Conservation (phyloP, 2,329 filamentous ascomycete species). For the Periglandula ipomoeae region DNA sequence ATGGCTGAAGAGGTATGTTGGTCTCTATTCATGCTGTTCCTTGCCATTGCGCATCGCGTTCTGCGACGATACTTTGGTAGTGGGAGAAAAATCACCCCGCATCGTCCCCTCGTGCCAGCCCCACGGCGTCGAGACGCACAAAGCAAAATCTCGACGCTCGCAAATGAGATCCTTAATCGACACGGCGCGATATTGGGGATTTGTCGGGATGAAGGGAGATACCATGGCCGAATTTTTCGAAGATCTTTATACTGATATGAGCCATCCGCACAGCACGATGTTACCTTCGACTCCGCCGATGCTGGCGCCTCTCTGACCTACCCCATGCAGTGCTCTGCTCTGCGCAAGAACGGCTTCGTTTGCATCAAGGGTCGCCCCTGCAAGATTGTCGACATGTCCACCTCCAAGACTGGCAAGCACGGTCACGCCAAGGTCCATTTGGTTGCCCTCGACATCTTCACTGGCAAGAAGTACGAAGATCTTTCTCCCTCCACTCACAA, state of each 20-base stretch:
- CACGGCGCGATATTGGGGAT: neutral
- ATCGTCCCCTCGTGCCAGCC: constrained; percentile 27
- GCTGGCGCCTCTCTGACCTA: constrained; percentile 90
- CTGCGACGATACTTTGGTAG: constrained; percentile 14
- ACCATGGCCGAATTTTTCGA: neutral
- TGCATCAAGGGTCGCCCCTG: constrained; percentile 98
- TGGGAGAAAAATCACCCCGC: constrained; percentile 37
- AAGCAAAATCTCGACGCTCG: constrained; percentile 8
- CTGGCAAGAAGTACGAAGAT: constrained; percentile 98
- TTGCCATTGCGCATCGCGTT: constrained; percentile 17
- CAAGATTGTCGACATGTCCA: constrained; percentile 99
- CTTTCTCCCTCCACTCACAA: constrained; percentile 95
- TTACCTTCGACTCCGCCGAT: constrained; percentile 83
- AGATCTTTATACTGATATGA: constrained; percentile 10
- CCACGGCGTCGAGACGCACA: constrained; percentile 19
- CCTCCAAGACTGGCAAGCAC: constrained; percentile 99
- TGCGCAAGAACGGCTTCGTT: constrained; percentile 99
- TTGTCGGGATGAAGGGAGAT: neutral
- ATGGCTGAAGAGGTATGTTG: constrained; percentile 50
- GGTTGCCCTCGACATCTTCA: constrained; percentile 98
- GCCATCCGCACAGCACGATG: constrained; percentile 46
- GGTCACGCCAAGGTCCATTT: constrained; percentile 99
- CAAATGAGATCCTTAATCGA: neutral
- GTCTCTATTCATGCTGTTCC: constrained; percentile 11
- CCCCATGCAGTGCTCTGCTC: constrained; percentile 98